Evolutionary conservation across 371 early-diverging fungal species (phyloP).

Genomic region (Massospora cicadina): DNA sequence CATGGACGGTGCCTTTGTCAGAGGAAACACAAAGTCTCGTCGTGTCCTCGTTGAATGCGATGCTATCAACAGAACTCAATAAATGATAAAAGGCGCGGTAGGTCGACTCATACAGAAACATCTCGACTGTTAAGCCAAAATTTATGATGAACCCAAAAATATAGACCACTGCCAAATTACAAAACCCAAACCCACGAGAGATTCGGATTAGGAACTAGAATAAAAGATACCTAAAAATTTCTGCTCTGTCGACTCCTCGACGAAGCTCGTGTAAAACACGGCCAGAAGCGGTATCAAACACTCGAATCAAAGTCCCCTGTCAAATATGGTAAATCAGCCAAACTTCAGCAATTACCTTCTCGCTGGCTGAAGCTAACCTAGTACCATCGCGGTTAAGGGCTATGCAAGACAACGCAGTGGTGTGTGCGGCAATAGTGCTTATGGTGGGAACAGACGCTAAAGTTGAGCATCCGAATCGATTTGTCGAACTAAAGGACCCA

Average conservation of each 20-base stretch:
- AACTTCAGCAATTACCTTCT: conserved; percentile 23
- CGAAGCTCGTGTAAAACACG: conserved; percentile 67
- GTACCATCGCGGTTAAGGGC: conserved; percentile 59
- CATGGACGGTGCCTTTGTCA: conserved; percentile 86
- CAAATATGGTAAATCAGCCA: not conserved
- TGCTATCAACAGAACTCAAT: conserved; percentile 18
- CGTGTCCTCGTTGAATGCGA: conserved; percentile 65
- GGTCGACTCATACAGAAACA: too few relatives aligned
- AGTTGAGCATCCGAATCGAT: conserved; percentile 8
- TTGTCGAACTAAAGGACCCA: not conserved
- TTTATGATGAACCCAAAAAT: too few relatives aligned
- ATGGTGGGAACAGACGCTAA: not conserved
- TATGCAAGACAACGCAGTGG: conserved; percentile 47
- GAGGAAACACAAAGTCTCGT: conserved; percentile 67
- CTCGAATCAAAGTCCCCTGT: conserved; percentile 72
- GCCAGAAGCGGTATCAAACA: conserved; percentile 63
- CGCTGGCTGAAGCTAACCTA: conserved; percentile 63
- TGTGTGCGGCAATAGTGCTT: conserved; percentile 67
- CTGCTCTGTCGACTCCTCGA: conserved; percentile 76
- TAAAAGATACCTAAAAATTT: conserved; percentile 36
- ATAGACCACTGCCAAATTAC: too few relatives aligned
- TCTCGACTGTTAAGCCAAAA: too few relatives aligned
- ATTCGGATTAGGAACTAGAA: too few relatives aligned
- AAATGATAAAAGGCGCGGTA: not conserved
- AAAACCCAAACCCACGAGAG: too few relatives aligned